These are phyloP conservation scores for Globisporangium paroecandrum DNA, from an alignment of 352 stramenopile species.

Conservation along the genomic window DNA sequence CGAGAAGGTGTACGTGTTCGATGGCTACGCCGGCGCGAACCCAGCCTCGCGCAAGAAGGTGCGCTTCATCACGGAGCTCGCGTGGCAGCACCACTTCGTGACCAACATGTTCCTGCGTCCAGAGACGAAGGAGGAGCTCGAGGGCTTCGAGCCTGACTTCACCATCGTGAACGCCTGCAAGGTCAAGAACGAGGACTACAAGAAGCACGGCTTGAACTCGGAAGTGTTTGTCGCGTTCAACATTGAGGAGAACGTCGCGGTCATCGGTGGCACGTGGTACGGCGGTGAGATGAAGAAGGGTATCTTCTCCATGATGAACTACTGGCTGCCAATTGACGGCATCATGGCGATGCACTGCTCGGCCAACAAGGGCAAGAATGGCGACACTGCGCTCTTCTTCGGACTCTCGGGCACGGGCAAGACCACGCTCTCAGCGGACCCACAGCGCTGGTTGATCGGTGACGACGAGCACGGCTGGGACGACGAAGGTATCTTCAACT, in stretches of 20 bases:
- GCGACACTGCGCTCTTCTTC: constrained; percentile 98
- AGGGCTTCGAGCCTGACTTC: constrained; percentile 95
- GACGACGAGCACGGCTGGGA: constrained; percentile 97
- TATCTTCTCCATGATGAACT: constrained; percentile 92
- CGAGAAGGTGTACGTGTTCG: constrained; percentile 96
- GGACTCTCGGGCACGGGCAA: constrained; percentile 90
- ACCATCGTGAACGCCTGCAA: constrained; percentile 98
- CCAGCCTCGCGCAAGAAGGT: constrained; percentile 92
- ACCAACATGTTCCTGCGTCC: constrained; percentile 96
- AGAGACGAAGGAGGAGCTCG: constrained; percentile 79
- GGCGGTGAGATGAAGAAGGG: neutral
- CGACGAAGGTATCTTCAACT: constrained; percentile 98
- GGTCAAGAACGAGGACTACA: constrained; percentile 92
- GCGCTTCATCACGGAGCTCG: constrained; percentile 96
- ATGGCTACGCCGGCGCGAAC: constrained; percentile 94
- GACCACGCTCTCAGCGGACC: constrained; percentile 24
- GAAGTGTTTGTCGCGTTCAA: constrained; percentile 78
- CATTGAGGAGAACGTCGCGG: neutral
- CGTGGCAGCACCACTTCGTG: constrained; percentile 98
- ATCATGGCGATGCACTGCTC: constrained; percentile 98
- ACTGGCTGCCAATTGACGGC: constrained; percentile 93
- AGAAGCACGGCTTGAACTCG: constrained; percentile 92
- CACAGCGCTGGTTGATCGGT: constrained; percentile 33
- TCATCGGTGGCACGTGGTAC: neutral
- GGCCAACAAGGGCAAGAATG: constrained; percentile 96